Evolutionary conservation across 352 stramenopile species (phyloP), one percentile per base, ranked within the genome.

Genomic region (Globisporangium irregulare): DNA sequence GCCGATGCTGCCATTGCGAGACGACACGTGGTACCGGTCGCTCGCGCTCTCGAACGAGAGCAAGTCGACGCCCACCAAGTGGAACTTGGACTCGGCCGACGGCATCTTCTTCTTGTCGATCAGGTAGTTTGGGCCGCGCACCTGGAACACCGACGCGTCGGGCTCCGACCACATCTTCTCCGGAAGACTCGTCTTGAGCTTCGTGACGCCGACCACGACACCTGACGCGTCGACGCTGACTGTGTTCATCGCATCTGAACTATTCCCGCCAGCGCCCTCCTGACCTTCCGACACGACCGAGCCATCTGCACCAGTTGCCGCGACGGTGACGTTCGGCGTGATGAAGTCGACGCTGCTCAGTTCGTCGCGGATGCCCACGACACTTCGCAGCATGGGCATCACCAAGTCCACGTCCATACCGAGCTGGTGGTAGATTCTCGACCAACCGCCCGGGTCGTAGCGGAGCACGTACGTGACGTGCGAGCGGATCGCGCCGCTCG

Each of bases 101-200:
- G 89, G 60, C 15, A 89, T 74, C 70, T 98, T 98, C 63, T 97
- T 95, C 79, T 92, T 93, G 73, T 96, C 90, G 7, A 76, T 75
- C 25, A 97, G 68, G 72, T 98, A 98, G 68, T 94, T 97, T n/a
- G 81, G 72, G 0, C 90, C 91, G 27, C 93, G 90, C 25, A 98
- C 80, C 63, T 82, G 80, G 66, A 96, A 95, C 43, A 91, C 76
- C 43, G 87, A 87, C 0, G 84, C 81, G 54, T 96, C 89, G 1
- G 89, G 89, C 67, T 96, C 89, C 20, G 77, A 77, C 89, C 89
- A 96, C 84, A 93, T 93, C 68, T 90, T 91, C 67, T 92, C 81
- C 0, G 87, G 81, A 9, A 95, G 57, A 55, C 78, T 89, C 22
- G 86, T 95, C 55, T 87, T 83, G 4, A 92, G 69, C 25, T 83